Evolutionary conservation across 495 filamentous ascomycete genomes (phyloP).

Genomic region (Daldinia grandis): DNA sequence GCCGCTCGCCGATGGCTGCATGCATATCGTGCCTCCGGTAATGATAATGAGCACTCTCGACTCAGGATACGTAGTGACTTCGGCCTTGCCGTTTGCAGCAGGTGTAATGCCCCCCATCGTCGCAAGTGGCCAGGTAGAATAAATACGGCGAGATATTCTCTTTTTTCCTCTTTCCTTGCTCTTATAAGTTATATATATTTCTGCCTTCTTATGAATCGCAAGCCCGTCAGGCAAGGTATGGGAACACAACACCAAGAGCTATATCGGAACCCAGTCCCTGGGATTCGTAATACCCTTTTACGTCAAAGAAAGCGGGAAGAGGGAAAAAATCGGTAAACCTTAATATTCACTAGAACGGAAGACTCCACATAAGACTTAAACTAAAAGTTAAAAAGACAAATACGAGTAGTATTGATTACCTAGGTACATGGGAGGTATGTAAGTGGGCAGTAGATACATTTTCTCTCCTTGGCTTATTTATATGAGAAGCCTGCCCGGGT

Average conservation of each 20-base stretch:
- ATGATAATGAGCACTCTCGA: conserved; percentile 88
- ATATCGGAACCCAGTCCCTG: conserved; percentile 15
- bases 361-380: conserved; percentile 29
- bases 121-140: background rate
- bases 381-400: conserved; percentile 6
- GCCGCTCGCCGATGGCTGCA: conserved; percentile 75
- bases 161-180: background rate
- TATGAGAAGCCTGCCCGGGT: background rate
- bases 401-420: conserved; percentile 24
- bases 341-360: conserved; percentile 26
- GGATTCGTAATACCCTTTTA: conserved; percentile 26
- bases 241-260: background rate
- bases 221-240: background rate
- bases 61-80: conserved; percentile 63
- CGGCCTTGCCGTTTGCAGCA: conserved; percentile 31
- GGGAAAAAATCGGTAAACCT: conserved; percentile 2
- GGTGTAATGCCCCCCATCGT: conserved; percentile 35
- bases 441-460: background rate
- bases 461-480: background rate
- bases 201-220: background rate
- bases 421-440: background rate
- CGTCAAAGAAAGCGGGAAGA: conserved; percentile 29
- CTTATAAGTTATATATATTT: background rate
- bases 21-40: conserved; percentile 97
- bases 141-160: background rate